Percentiles rank a stretch among this genome's conserved stretches.
These are phyloP conservation scores for Pharnaceum exiguum DNA, from an alignment of 148 eudicot species.

Conservation along the genomic window DNA sequence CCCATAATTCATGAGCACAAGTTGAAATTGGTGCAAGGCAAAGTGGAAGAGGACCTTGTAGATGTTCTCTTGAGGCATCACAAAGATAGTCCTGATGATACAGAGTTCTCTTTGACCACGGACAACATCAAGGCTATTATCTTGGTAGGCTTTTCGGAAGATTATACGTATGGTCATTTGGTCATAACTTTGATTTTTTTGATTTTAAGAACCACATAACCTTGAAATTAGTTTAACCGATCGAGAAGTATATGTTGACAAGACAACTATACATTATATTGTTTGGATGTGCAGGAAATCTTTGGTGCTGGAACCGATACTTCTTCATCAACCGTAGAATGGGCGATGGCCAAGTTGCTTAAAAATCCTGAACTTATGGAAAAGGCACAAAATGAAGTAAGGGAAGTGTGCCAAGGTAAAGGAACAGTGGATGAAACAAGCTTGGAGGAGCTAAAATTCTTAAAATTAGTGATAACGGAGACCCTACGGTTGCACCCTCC, in stretches of 20 bases:
- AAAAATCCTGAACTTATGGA: conserved; percentile 16
- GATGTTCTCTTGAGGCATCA: conserved; percentile 3
- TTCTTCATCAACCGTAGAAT: conserved; percentile 18
- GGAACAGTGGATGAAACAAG: conserved; percentile 8
- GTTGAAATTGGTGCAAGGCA: not conserved
- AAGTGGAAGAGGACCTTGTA: not conserved
- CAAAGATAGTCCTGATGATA: not conserved
- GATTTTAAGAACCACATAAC: no score
- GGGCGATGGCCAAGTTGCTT: conserved; percentile 23
- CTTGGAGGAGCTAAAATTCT: not conserved
- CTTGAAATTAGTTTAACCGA: no score
- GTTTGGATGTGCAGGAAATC: conserved; percentile 19
- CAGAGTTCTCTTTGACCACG: conserved; percentile 3
- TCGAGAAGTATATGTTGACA: no score
- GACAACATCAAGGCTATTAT: conserved; percentile 4
- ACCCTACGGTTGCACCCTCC: conserved; percentile 20
- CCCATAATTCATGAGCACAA: conserved; percentile 12
- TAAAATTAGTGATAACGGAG: conserved; percentile 21
- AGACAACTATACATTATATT: no score
- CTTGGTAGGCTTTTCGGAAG: conserved; percentile 1
- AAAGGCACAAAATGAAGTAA: conserved; percentile 16
- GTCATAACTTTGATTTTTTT: no score
- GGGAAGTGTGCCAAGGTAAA: conserved; percentile 6
- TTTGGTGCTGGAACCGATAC: conserved; percentile 28
- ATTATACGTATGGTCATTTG: no score